phyloP scores from a whole-genome alignment of 2,329 filamentous ascomycete genomes.

The Chrysoporthe puriensis region DNA sequence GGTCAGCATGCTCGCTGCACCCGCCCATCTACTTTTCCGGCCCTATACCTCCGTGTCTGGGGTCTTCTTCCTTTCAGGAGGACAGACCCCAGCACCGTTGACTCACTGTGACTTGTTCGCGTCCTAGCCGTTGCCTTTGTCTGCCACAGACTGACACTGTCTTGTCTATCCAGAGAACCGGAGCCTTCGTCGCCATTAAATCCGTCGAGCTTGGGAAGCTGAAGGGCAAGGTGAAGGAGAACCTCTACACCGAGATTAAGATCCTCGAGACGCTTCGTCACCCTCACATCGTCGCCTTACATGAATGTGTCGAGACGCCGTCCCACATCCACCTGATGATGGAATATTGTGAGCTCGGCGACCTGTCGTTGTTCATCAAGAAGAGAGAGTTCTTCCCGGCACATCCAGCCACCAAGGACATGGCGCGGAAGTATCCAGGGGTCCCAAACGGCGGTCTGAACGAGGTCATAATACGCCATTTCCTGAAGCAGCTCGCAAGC shows the following conservation, averaged over 20 bases:
- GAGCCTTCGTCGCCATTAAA: constrained; percentile 90
- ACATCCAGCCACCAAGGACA: constrained; percentile 60
- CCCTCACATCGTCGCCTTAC: constrained; percentile 94
- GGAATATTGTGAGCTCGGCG: constrained; percentile 97
- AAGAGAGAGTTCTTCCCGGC: constrained; percentile 53
- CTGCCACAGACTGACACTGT: constrained; percentile 22
- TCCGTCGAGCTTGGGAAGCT: constrained; percentile 89
- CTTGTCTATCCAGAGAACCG: constrained; percentile 63
- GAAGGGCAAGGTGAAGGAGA: constrained; percentile 95
- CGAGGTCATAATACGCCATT: constrained; percentile 95
- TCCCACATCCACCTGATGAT: constrained; percentile 95
- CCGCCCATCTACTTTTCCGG: constrained; percentile 5
- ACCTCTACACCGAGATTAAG: constrained; percentile 91
- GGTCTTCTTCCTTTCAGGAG: background rate
- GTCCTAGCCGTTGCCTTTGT: constrained; percentile 9
- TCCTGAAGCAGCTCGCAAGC: constrained; percentile 91
- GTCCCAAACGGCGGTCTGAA: constrained; percentile 91
- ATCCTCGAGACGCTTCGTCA: constrained; percentile 94
- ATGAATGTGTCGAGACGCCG: constrained; percentile 87
- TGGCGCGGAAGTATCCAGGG: constrained; percentile 76
- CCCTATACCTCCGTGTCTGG: background rate
- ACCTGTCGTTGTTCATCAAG: constrained; percentile 94
- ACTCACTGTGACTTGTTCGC: background rate
- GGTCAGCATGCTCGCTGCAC: constrained; percentile 55
- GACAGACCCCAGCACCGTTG: background rate